These are phyloP conservation scores for Puccinia hordei DNA, from an alignment of 1,284 basidiomycete genomes.

Conservation along the genomic window DNA sequence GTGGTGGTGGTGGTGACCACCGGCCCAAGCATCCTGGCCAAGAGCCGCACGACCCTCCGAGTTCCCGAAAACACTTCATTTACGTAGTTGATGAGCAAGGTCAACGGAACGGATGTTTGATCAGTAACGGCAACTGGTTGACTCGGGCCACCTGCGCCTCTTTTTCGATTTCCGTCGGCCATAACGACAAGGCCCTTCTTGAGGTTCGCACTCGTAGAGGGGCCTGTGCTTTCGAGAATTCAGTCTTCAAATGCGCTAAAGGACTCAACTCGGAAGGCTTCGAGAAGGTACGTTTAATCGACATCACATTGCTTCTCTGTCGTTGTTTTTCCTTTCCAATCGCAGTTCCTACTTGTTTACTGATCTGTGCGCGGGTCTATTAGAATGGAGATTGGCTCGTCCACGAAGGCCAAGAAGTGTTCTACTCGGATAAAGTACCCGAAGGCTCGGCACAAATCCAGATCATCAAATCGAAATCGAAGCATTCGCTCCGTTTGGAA, in stretches of 20 bases:
- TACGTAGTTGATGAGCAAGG: slow-evolving; percentile 32
- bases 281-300: slow-evolving; percentile 3
- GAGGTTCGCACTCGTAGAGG: slow-evolving; percentile 35
- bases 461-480: slow-evolving; percentile 32
- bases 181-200: not conserved
- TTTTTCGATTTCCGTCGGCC: slow-evolving; percentile 6
- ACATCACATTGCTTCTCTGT: not conserved
- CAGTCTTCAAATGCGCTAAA: slow-evolving; percentile 24
- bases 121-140: slow-evolving; percentile 45
- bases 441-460: slow-evolving; percentile 39
- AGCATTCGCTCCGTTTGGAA: slow-evolving; percentile 21
- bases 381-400: slow-evolving; percentile 25
- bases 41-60: slow-evolving; percentile 9
- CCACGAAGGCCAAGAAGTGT: slow-evolving; percentile 41
- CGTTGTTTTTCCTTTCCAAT: not conserved
- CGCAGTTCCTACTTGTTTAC: not conserved
- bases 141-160: slow-evolving; percentile 40
- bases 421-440: slow-evolving; percentile 25
- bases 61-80: slow-evolving; percentile 34
- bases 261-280: slow-evolving; percentile 27
- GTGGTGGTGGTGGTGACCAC: slow-evolving; percentile 16
- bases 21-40: slow-evolving; percentile 31
- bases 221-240: slow-evolving; percentile 23
- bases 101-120: slow-evolving; percentile 37
- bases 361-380: not conserved